Evolutionary conservation across 2,329 filamentous ascomycete species (phyloP), one percentile per base, ranked within the genome.

Genomic region (Botryotinia globosa): DNA sequence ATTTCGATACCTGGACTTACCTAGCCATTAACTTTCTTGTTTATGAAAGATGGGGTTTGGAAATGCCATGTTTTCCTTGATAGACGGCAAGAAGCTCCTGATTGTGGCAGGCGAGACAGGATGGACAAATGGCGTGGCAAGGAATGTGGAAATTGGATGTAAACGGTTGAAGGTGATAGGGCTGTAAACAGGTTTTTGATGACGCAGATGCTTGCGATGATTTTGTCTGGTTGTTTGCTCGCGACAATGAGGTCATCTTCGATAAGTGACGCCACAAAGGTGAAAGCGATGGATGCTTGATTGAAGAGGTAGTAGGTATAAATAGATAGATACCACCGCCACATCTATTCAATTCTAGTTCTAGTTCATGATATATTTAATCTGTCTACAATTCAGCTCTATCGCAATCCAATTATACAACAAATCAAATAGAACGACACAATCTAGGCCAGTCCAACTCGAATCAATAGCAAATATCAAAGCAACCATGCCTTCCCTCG

Each of bases 401-500:
- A 42, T 44, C n/a, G 22, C 32, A 44, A 9, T 37, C 12, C 9
- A 12, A 69, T 25, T 2, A 22, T 39, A 29, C 42, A 25, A 4
- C 25, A 68, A 12, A 45, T 25, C 42, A 48, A 14, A 68, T 25
- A 20, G 14, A 68, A 39, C 25, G 16, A 48, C 10, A 8, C n/a
- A 0, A 34, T 56, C 22, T 18, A 56, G n/a, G 8, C 58, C 8
- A 29, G 20, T 7, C 29, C 16, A 2, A 51, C 4, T 14, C 29
- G n/a, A 74, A 66, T 54, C 54, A 44, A 45, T 59, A 44, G 45
- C 34, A 63, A 34, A 22, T 7, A 68, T 5, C 39, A 72, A 68
- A 66, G 12, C 54, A 66, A 75, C 34, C 25, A 80, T 80, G 78
- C 77, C 79, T 74, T 79, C 79, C 32, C 32, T 80, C 63, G 20